Evolutionary conservation across 1,139 yeast species (phyloP).

Genomic region (Blastobotrys ciferrii): DNA sequence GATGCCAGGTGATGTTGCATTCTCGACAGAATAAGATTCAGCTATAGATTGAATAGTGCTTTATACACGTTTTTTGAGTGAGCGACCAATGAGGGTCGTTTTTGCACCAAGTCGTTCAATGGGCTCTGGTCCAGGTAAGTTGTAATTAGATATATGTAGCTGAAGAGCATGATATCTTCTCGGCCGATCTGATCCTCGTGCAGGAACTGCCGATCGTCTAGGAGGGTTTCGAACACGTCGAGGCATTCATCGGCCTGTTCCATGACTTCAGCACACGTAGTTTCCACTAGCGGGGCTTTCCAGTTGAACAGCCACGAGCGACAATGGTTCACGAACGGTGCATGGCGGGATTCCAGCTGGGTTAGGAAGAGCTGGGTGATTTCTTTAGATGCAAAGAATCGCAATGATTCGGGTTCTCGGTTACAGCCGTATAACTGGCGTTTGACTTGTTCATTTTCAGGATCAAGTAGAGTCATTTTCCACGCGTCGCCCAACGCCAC

Average conservation of each 20-base stretch:
- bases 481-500: conserved; percentile 35
- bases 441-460: conserved; percentile 16
- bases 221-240: conserved; percentile 9
- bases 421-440: conserved; percentile 22
- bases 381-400: conserved; percentile 21
- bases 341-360: conserved; percentile 22
- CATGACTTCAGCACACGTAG: conserved; percentile 16
- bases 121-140: conserved; percentile 19
- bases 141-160: conserved; percentile 29
- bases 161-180: conserved; percentile 29
- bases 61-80: conserved; percentile 23
- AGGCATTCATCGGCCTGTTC: conserved; percentile 16
- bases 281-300: conserved; percentile 10
- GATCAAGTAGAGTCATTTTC: conserved; percentile 29
- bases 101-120: conserved; percentile 22
- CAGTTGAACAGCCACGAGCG: conserved; percentile 9
- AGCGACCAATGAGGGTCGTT: conserved; percentile 15
- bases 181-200: conserved; percentile 19
- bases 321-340: conserved; percentile 16
- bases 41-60: conserved; percentile 29
- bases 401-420: conserved; percentile 19
- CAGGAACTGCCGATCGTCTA: conserved; percentile 1
- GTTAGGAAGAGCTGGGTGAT: conserved; percentile 18
- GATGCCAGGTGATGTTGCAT: conserved; percentile 69
- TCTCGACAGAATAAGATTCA: conserved; percentile 60